Conservation (phyloP, 495 filamentous ascomycete species). For the Aspergillus sclerotiicarbonarius region DNA sequence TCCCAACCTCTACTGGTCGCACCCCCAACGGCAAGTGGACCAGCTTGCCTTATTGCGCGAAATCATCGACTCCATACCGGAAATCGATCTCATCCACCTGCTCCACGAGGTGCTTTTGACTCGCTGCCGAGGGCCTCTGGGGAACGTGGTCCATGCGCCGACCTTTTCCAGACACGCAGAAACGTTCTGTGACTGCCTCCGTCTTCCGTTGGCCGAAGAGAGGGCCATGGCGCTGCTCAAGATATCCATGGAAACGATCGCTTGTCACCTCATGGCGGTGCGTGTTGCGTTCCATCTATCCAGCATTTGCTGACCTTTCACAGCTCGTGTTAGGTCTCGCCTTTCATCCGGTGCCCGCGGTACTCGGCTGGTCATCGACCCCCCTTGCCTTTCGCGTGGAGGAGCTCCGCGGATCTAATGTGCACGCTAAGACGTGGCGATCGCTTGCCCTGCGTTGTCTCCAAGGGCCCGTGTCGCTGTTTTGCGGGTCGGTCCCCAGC, state of each 20-base stretch:
- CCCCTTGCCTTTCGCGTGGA: neutral
- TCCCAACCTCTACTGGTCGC: neutral
- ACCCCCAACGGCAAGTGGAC: slow-evolving; percentile 1
- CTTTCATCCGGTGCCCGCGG: neutral
- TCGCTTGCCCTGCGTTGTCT: slow-evolving; percentile 29
- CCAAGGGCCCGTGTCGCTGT: slow-evolving; percentile 20
- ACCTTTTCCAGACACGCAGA: slow-evolving; percentile 20
- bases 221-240: neutral
- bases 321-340: slow-evolving; percentile 1
- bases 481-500: slow-evolving; percentile 30
- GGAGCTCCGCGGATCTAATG: neutral
- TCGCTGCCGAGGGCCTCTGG: slow-evolving; percentile 29
- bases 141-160: slow-evolving; percentile 25
- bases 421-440: slow-evolving; percentile 18
- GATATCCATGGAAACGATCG: neutral
- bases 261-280: neutral
- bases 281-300: neutral
- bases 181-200: neutral
- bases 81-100: slow-evolving; percentile 12
- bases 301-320: neutral
- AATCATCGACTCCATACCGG: slow-evolving; percentile 20
- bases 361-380: neutral
- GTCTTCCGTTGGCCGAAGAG: neutral
- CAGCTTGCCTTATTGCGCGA: slow-evolving; percentile 19
- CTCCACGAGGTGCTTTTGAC: slow-evolving; percentile 28